Conservation (phyloP, 345 rosid species). For the Brassica rapa region DNA sequence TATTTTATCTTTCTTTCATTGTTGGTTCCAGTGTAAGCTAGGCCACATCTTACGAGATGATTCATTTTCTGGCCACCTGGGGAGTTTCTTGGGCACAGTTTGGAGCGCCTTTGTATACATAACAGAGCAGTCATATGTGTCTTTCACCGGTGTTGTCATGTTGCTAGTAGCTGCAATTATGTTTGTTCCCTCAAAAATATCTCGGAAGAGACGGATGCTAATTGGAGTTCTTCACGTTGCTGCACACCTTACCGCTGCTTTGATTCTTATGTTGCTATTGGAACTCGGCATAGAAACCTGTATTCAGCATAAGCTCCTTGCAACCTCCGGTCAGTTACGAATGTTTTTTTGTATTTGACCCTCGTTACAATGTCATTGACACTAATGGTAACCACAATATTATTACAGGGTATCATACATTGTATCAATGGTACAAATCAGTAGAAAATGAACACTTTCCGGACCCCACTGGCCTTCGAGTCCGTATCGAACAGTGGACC, state of each 20-base stretch:
- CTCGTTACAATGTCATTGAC: not conserved
- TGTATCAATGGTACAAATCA: constrained; percentile 92
- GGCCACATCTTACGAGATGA: constrained; percentile 80
- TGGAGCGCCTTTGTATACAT: constrained; percentile 68
- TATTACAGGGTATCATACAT: constrained; percentile 80
- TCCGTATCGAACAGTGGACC: constrained; percentile 97
- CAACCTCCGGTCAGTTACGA: constrained; percentile 73
- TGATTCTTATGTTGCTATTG: constrained; percentile 87
- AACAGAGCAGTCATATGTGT: constrained; percentile 74
- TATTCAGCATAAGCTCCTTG: constrained; percentile 83
- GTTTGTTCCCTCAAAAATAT: constrained; percentile 85
- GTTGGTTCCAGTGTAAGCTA: constrained; percentile 72
- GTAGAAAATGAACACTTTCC: constrained; percentile 97
- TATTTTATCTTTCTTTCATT: constrained; percentile 2
- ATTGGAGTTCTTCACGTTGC: constrained; percentile 89
- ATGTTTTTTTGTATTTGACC: not conserved
- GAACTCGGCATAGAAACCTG: constrained; percentile 94
- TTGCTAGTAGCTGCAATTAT: constrained; percentile 64
- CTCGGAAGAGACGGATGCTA: constrained; percentile 71
- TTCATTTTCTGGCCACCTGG: constrained; percentile 83
- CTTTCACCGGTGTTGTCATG: constrained; percentile 70
- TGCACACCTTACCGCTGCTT: constrained; percentile 86
- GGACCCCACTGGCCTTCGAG: constrained; percentile 97
- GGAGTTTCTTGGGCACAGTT: constrained; percentile 80
- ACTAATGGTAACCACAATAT: not conserved